phyloP scores from a whole-genome alignment of 1,284 basidiomycete species.

The Cryptococcus amylolentus region DNA sequence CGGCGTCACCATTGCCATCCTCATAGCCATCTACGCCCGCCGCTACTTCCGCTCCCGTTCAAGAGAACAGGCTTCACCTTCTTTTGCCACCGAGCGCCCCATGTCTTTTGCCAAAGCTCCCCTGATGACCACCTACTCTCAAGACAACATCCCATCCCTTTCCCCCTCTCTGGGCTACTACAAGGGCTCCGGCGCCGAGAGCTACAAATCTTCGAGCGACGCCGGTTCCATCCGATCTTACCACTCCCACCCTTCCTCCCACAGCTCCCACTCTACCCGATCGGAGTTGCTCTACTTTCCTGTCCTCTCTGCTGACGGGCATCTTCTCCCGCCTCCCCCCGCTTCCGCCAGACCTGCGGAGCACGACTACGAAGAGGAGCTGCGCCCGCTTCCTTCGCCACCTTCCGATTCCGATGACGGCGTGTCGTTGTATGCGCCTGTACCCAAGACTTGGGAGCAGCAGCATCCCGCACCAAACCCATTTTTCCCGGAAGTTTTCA shows the following conservation, averaged over 20 bases:
- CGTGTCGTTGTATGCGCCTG: constrained; percentile 8
- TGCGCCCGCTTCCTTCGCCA: constrained; percentile 17
- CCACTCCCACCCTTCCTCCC: constrained; percentile 5
- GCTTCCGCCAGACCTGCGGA: constrained; percentile 21
- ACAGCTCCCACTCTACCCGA: constrained; percentile 19
- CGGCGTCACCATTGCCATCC: constrained; percentile 14
- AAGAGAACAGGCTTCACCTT: constrained; percentile 1
- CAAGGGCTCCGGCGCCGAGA: too few relatives aligned
- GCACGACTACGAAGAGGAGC: constrained; percentile 5
- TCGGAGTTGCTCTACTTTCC: constrained; percentile 36
- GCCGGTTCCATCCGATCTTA: constrained; percentile 6
- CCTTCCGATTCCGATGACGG: neutral
- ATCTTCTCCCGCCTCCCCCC: constrained; percentile 30
- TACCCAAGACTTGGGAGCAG: constrained; percentile 7
- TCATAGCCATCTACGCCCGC: constrained; percentile 10
- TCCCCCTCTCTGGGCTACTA: constrained; percentile 1
- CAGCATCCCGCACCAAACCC: too few relatives aligned
- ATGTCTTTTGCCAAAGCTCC: constrained; percentile 16
- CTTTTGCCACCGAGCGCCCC: constrained; percentile 4
- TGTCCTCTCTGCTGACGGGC: constrained; percentile 35
- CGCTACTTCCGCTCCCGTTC: constrained; percentile 2
- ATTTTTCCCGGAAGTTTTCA: neutral
- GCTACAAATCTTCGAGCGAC: neutral
- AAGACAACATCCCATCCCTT: constrained; percentile 5
- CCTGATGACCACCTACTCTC: constrained; percentile 6